A percentile compares a stretch with the other conserved stretches of the same genome.
Evolutionary conservation across 2,329 filamentous ascomycete genomes (phyloP).

Genomic region (Diplodia intermedia): DNA sequence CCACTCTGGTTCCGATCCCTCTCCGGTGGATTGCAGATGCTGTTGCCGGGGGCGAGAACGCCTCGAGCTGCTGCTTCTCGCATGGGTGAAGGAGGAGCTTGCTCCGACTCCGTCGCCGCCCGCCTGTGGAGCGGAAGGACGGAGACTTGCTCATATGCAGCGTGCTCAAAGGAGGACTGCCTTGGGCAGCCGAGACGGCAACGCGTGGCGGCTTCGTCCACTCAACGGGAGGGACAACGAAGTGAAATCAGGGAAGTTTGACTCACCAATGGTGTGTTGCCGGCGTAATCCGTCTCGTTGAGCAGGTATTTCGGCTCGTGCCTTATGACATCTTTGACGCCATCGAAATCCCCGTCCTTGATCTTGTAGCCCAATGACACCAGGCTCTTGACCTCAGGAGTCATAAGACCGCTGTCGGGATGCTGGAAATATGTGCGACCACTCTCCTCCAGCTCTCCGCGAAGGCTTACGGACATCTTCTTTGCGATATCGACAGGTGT

Average conservation of each 20-base stretch:
- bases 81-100: slow-evolving; percentile 17
- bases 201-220: neutral
- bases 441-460: slow-evolving; percentile 85
- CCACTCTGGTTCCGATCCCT: slow-evolving; percentile 3
- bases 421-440: slow-evolving; percentile 77
- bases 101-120: neutral
- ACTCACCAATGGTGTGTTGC: slow-evolving; percentile 69
- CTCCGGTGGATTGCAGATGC: neutral
- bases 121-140: neutral
- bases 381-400: slow-evolving; percentile 68
- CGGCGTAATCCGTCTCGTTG: slow-evolving; percentile 79
- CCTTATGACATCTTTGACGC: slow-evolving; percentile 71
- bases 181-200: slow-evolving; percentile 8
- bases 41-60: slow-evolving; percentile 11
- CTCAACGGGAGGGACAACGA: slow-evolving; percentile 3
- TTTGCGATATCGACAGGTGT: slow-evolving; percentile 69
- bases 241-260: slow-evolving; percentile 11
- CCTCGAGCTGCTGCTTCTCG: slow-evolving; percentile 11
- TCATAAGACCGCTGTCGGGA: slow-evolving; percentile 64
- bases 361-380: slow-evolving; percentile 82
- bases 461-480: slow-evolving; percentile 75
- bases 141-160: slow-evolving; percentile 7
- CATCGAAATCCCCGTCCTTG: slow-evolving; percentile 70
- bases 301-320: slow-evolving; percentile 71
- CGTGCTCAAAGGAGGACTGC: neutral